Evolutionary conservation across 495 filamentous ascomycete genomes (phyloP).

Genomic region (Hapsidospora chrysogenum): DNA sequence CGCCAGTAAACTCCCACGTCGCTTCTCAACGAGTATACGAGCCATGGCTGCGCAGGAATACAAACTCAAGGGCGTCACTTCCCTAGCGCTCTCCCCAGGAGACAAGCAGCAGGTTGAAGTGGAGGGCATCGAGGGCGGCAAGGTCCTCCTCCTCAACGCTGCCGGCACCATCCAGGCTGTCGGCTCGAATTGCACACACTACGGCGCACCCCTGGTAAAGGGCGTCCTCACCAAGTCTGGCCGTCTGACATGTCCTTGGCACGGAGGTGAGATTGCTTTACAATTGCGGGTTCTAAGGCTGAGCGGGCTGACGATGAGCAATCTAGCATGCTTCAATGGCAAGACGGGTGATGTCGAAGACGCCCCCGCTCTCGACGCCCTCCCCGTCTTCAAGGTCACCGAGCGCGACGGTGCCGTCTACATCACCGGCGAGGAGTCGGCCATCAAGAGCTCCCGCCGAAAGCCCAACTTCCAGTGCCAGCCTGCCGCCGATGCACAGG

Average conservation of each 20-base stretch:
- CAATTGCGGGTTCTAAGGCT: neutral
- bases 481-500: constrained; percentile 25
- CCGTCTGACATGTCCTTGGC: constrained; percentile 84
- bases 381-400: constrained; percentile 62
- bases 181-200: constrained; percentile 85
- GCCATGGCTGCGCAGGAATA: constrained; percentile 48
- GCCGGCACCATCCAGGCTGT: constrained; percentile 60
- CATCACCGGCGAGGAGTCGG: constrained; percentile 60
- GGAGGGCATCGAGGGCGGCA: constrained; percentile 70
- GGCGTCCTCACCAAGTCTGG: constrained; percentile 74
- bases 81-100: constrained; percentile 52
- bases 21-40: constrained; percentile 13
- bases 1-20: too few relatives aligned
- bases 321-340: constrained; percentile 74
- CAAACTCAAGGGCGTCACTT: constrained; percentile 66
- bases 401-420: constrained; percentile 73
- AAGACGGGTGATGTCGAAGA: constrained; percentile 88
- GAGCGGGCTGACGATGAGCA: constrained; percentile 2
- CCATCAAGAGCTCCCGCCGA: constrained; percentile 62
- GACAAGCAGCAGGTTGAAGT: constrained; percentile 84
- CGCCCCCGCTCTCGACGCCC: constrained; percentile 69
- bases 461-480: constrained; percentile 56
- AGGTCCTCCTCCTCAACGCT: constrained; percentile 69
- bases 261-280: constrained; percentile 54
- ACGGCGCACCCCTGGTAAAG: constrained; percentile 68